Conservation (phyloP, 305 asterid genomes). For the Solanum hybrid region DNA sequence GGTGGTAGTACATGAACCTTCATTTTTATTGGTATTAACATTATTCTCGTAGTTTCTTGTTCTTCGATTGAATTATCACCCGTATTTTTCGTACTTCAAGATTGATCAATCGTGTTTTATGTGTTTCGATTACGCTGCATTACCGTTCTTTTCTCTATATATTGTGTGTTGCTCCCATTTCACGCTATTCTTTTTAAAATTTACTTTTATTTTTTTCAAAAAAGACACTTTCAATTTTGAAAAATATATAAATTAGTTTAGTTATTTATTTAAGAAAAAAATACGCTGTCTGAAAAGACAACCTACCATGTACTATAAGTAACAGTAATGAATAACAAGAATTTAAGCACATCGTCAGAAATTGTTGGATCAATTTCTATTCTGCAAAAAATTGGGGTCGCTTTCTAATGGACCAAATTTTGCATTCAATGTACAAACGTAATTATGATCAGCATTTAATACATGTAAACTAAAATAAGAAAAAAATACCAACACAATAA, state of each 20-base stretch:
- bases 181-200: background rate
- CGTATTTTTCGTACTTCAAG: too few species aligned
- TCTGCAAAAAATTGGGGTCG: background rate
- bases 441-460: background rate
- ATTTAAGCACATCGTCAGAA: background rate
- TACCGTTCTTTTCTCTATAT: background rate
- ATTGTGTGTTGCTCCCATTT: background rate
- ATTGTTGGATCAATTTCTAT: background rate
- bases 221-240: background rate
- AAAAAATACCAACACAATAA: background rate
- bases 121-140: background rate
- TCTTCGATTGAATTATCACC: background rate
- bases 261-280: background rate
- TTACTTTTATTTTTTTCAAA: too few species aligned
- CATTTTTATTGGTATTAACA: rapidly evolving
- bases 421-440: slow-evolving; percentile 8
- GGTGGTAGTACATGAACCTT: background rate
- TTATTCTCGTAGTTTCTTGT: background rate
- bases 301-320: background rate
- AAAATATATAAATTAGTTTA: background rate
- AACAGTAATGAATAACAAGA: background rate
- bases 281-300: background rate
- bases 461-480: background rate
- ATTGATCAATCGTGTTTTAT: too few species aligned
- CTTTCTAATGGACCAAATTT: slow-evolving; percentile 25